Evolutionary conservation across 306 rosid genomes (phyloP).

Genomic region (Lathyrus aphaca): DNA sequence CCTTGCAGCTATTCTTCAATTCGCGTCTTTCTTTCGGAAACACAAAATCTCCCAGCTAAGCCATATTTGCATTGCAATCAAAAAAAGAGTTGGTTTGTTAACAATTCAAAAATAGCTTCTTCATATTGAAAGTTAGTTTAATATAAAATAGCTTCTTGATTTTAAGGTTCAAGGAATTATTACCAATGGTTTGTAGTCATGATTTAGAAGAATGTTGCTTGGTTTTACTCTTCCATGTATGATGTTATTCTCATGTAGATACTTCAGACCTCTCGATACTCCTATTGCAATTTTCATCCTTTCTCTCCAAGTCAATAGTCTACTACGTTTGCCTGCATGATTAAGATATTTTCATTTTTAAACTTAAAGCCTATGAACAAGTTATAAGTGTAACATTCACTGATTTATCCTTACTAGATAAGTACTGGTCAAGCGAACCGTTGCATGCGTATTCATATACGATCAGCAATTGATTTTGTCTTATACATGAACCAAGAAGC

Average conservation of each 20-base stretch:
- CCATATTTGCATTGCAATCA: constrained; percentile 12
- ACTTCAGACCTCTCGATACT: constrained; percentile 64
- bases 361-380: neutral
- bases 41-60: constrained; percentile 51
- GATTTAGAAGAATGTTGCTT: constrained; percentile 77
- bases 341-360: constrained; percentile 16
- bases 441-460: constrained; percentile 76
- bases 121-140: constrained; percentile 17
- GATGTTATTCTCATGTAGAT: constrained; percentile 67
- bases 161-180: constrained; percentile 38
- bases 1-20: constrained; percentile 30
- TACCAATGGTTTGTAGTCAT: constrained; percentile 71
- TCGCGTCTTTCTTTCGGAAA: constrained; percentile 40
- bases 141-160: constrained; percentile 3
- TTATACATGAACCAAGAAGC: constrained; percentile 71
- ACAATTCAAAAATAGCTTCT: neutral
- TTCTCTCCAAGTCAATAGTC: constrained; percentile 66
- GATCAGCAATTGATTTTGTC: constrained; percentile 53
- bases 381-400: constrained; percentile 1
- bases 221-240: constrained; percentile 81
- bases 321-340: constrained; percentile 50
- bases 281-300: constrained; percentile 81
- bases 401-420: constrained; percentile 59
- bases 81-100: constrained; percentile 4
- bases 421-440: constrained; percentile 67